These are phyloP conservation scores for Fusarium globosum DNA, from an alignment of 2,329 filamentous ascomycete species.

Conservation along the genomic window DNA sequence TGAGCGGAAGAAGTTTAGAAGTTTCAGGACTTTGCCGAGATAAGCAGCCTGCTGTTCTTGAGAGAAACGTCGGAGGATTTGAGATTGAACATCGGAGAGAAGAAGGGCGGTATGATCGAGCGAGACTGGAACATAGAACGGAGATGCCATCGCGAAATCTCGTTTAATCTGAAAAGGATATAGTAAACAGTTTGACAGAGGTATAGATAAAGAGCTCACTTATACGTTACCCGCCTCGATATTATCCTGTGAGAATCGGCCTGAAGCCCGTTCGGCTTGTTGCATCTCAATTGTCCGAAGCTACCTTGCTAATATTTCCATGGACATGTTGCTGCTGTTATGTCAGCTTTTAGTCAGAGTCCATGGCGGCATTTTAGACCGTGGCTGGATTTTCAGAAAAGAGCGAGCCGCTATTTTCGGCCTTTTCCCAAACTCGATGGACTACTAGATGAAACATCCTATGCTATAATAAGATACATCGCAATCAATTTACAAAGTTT, in stretches of 20 bases:
- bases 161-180: accelerated
- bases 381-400: not conserved
- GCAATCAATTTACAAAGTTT: not conserved
- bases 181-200: accelerated
- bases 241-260: accelerated
- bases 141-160: not conserved
- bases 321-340: accelerated
- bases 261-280: accelerated
- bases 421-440: not conserved
- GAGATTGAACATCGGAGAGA: not conserved
- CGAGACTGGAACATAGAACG: not conserved
- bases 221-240: not conserved
- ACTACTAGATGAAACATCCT: not conserved
- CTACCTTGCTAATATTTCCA: accelerated
- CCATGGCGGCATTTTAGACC: not conserved
- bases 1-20: not conserved
- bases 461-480: not conserved
- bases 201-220: not conserved
- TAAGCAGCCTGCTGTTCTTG: not conserved
- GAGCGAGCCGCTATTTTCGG: not conserved
- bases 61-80: not conserved
- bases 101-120: not conserved
- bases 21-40: not conserved
- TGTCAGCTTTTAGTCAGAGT: not conserved
- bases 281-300: not conserved